Evolutionary conservation across 805 yeast species (phyloP), one percentile per base, ranked within the genome.

Genomic region (Ogataea trehalophila): DNA sequence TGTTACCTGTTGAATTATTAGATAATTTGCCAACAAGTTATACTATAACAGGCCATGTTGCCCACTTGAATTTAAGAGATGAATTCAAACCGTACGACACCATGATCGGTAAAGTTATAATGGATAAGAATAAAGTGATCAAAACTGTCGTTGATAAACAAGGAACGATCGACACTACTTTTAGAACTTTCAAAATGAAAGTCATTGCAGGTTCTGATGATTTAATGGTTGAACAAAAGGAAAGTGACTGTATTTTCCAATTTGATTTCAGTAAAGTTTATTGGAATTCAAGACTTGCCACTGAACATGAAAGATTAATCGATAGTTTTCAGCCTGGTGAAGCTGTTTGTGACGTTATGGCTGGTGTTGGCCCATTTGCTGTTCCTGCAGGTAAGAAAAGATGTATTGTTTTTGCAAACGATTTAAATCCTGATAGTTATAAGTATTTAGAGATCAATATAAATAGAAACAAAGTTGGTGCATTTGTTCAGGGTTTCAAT

Each of bases 281-380:
- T 67, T 94, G 99, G 99, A 94, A 94, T 64, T 88, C 97, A 15
- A 77, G 99, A 56, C 73, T 94, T 43, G 92, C 90, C 55, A 87
- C 96, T 0, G 99, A 94, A 60, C 99, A 94, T 65, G 92, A 82
- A 41, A 73, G 98, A 49, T 68, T 94, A 39, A 84, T 94, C 4
- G 62, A 68, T 1, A 61, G 68, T 36, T 73, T 71, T 48, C 85
- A 87, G 57, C 57, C 76, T 38, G 85, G 85, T 9, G 85, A 85
- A 49, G 86, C 89, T 6, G 86, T 95, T 0, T 88, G 89, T 58
- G 99, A 94, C 70, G 97, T 90, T 0, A 87, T 95, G 80, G 98
- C 97, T 0, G 99, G 99, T 41, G 98, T 94, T 2, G 99, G 99
- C 0, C 99, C 99, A 5, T 94, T 95, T 71, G 92, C 95, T 1